Conservation (phyloP, 257 asterid species). For the Solanum gracilifrons region DNA sequence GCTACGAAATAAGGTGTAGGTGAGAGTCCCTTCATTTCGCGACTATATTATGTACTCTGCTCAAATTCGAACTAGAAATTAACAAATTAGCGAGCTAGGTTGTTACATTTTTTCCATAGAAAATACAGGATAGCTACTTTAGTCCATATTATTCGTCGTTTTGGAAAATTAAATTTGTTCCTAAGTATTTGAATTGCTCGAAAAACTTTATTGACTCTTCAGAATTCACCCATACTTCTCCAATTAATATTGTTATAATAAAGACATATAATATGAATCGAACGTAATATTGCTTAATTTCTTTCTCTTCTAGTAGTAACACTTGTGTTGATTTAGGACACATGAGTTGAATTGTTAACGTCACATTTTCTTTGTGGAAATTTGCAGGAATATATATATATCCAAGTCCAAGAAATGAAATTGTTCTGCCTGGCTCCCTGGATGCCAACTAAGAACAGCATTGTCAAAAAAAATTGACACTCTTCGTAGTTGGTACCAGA, state of each 20-base stretch:
- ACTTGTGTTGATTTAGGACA: background rate
- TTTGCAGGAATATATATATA: background rate
- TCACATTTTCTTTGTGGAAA: background rate
- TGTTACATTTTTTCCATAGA: background rate
- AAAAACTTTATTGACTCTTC: background rate
- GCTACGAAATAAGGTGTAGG: background rate
- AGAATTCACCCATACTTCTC: background rate
- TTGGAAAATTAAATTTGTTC: background rate
- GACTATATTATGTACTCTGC: background rate
- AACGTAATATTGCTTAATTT: background rate
- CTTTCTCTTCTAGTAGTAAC: background rate
- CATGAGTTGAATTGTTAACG: background rate
- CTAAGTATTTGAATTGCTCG: background rate
- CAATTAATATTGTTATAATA: background rate
- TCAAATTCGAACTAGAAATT: background rate
- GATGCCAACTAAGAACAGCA: slow-evolving; percentile 18
- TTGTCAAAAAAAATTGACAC: slow-evolving; percentile 5
- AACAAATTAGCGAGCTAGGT: background rate
- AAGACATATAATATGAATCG: background rate
- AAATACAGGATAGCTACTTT: background rate
- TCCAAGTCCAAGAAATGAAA: background rate
- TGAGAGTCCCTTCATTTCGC: background rate
- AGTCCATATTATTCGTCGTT: background rate
- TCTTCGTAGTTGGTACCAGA: slow-evolving; percentile 20
- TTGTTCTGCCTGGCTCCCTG: slow-evolving; percentile 29